A percentile compares a stretch with the other conserved stretches of the same genome.
These are phyloP conservation scores for Gomphus bonarii DNA, from an alignment of 1,284 basidiomycete genomes.

Conservation along the genomic window DNA sequence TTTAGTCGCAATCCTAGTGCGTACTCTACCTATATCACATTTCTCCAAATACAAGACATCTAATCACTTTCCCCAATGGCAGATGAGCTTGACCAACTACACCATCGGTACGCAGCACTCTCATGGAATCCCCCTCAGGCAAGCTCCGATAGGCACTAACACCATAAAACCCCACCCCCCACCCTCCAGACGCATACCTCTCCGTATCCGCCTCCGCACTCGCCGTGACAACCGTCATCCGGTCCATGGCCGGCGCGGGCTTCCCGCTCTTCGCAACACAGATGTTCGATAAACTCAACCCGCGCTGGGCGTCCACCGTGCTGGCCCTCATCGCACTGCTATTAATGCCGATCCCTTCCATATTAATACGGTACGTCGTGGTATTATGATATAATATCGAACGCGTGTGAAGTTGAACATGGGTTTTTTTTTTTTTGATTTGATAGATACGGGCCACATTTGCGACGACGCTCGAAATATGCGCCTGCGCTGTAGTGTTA, in stretches of 20 bases:
- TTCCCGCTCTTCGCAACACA: slow-evolving; percentile 35
- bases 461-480: background rate
- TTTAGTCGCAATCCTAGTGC: slow-evolving; percentile 32
- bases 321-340: slow-evolving; percentile 25
- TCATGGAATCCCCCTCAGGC: no score
- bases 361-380: slow-evolving; percentile 5
- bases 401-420: no score
- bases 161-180: no score
- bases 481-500: background rate
- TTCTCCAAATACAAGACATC: background rate
- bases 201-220: slow-evolving; percentile 36
- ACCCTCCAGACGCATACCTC: slow-evolving; percentile 32
- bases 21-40: background rate
- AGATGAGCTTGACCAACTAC: background rate
- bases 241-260: slow-evolving; percentile 18
- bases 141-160: no score
- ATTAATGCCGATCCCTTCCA: slow-evolving; percentile 15
- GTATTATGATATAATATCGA: no score
- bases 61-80: background rate
- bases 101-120: slow-evolving; percentile 10
- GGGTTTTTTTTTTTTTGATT: background rate
- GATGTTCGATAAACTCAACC: slow-evolving; percentile 35
- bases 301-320: slow-evolving; percentile 28
- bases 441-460: background rate
- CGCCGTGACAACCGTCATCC: slow-evolving; percentile 33